These are phyloP conservation scores for Durusdinium trenchii DNA, from an alignment of 73 alveolate species.

Conservation along the genomic window DNA sequence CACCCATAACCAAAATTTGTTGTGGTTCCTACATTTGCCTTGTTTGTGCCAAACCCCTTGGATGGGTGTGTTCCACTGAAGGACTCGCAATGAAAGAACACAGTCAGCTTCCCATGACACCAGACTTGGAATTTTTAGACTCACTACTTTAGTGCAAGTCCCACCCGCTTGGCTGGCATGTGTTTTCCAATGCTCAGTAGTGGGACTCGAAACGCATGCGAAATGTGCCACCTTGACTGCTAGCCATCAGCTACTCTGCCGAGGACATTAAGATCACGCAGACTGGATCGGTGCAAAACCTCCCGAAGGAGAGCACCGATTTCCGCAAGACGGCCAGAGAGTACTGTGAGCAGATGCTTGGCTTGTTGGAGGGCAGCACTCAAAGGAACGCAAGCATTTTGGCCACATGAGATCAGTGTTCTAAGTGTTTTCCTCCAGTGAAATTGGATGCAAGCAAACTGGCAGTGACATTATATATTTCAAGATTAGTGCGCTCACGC, in stretches of 20 bases:
- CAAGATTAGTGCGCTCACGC: too few species aligned
- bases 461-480: too few species aligned
- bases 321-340: constrained; percentile 38
- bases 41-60: too few species aligned
- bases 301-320: constrained; percentile 27
- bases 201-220: too few species aligned
- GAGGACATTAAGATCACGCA: constrained; percentile 64
- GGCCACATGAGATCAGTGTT: neutral
- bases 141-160: too few species aligned
- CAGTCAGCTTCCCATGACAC: too few species aligned
- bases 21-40: neutral
- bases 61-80: too few species aligned
- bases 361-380: neutral
- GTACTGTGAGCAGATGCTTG: constrained; percentile 32
- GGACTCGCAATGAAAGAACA: too few species aligned
- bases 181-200: neutral
- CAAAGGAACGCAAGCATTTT: neutral
- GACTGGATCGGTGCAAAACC: constrained; percentile 33
- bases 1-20: neutral
- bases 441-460: too few species aligned
- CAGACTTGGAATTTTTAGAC: too few species aligned
- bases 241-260: neutral
- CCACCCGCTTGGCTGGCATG: neutral
- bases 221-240: too few species aligned
- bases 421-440: neutral